A percentile compares a stretch with the other conserved stretches of the same genome.
phyloP scores from a whole-genome alignment of 768 basidiomycete genomes.

The Lactarius sp. region DNA sequence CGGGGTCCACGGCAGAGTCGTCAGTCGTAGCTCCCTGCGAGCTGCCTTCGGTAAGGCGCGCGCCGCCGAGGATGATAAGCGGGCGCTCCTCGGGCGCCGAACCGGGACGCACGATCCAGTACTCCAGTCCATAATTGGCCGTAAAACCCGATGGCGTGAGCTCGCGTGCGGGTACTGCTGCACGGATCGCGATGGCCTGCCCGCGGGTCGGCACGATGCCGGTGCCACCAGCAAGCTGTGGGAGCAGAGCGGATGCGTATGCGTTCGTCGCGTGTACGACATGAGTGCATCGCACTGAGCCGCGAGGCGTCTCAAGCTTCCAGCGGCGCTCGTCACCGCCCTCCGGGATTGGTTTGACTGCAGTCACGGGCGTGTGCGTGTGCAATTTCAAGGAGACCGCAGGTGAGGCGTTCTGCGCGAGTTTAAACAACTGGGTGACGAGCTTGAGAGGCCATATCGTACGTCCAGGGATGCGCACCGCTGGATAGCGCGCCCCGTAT shows the following conservation, averaged over 20 bases:
- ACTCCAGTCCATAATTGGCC: constrained; percentile 53
- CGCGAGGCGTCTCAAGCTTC: constrained; percentile 62
- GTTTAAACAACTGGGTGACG: constrained; percentile 58
- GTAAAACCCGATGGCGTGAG: constrained; percentile 37
- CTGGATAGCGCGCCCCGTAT: constrained; percentile 50
- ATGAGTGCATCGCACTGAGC: constrained; percentile 51
- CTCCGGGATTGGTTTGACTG: constrained; percentile 33
- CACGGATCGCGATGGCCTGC: constrained; percentile 52
- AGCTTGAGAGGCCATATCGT: constrained; percentile 82
- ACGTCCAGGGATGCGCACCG: constrained; percentile 45
- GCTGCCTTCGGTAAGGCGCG: constrained; percentile 42
- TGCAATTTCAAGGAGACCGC: constrained; percentile 51
- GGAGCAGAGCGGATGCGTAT: constrained; percentile 74
- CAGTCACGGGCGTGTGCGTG: constrained; percentile 66
- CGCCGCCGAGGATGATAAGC: constrained; percentile 71
- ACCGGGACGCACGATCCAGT: constrained; percentile 74
- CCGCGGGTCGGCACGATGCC: constrained; percentile 70
- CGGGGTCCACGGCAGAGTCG: constrained; percentile 49
- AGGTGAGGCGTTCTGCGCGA: constrained; percentile 34
- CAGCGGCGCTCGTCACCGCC: constrained; percentile 38
- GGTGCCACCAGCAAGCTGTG: constrained; percentile 48
- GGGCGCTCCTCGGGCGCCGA: constrained; percentile 38
- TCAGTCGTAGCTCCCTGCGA: constrained; percentile 51
- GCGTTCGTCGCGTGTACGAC: constrained; percentile 87
- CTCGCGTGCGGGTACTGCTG: constrained; percentile 36